Conservation (phyloP, 2,329 filamentous ascomycete genomes). For the Arachnomyces sp. region DNA sequence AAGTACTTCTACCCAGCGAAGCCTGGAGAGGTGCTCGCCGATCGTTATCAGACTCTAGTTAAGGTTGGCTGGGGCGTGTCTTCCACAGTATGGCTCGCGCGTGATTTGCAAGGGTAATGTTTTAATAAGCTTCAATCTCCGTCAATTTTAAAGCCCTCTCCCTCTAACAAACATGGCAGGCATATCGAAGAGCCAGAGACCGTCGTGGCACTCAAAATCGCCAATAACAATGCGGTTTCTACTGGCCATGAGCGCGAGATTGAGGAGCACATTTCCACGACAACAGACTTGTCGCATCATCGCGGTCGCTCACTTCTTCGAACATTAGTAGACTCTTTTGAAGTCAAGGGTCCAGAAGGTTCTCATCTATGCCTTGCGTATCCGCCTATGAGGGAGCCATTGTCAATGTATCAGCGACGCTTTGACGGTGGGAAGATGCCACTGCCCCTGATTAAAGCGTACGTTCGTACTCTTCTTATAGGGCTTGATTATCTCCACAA, state of each 20-base stretch:
- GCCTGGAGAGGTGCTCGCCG: conserved; percentile 21
- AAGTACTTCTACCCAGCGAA: conserved; percentile 23
- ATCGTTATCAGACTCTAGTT: conserved; percentile 21
- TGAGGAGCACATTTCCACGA: conserved; percentile 24
- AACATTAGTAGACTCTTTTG: conserved; percentile 28
- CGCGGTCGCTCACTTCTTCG: conserved; percentile 26
- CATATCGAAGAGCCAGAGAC: conserved; percentile 19
- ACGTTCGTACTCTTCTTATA: conserved; percentile 30
- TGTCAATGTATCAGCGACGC: conserved; percentile 27
- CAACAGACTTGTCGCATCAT: conserved; percentile 26
- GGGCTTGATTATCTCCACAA: conserved; percentile 38
- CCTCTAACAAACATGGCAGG: conserved; percentile 20
- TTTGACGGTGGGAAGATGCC: conserved; percentile 24
- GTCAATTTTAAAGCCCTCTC: conserved; percentile 12
- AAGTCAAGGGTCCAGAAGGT: conserved; percentile 22
- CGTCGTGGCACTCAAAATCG: conserved; percentile 23
- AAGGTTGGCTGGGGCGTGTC: conserved; percentile 25
- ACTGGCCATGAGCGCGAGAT: conserved; percentile 24
- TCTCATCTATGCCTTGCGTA: conserved; percentile 32
- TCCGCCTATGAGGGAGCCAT: conserved; percentile 30
- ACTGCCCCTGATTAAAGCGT: conserved; percentile 26
- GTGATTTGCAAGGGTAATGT: conserved; percentile 21
- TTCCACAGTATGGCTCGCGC: conserved; percentile 25
- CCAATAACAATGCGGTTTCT: conserved; percentile 18
- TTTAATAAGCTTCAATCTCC: conserved; percentile 14